Conservation (phyloP, 805 yeast species). For the Ogataea nonfermentans region DNA sequence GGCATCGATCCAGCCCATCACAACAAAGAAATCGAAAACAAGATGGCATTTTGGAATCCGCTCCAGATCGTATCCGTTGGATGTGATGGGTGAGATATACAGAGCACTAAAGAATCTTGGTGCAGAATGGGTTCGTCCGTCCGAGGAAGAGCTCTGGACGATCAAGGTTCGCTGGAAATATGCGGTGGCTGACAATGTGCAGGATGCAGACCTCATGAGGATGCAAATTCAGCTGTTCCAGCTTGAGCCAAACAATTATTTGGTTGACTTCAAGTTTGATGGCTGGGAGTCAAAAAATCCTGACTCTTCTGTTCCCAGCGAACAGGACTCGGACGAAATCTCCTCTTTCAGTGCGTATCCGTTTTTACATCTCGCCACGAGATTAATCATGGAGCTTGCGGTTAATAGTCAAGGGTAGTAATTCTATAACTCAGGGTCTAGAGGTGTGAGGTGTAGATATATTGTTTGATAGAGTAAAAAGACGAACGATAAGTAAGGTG, state of each 20-base stretch:
- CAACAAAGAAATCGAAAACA: conserved; percentile 82
- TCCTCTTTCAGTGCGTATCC: conserved; percentile 95
- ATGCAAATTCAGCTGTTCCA: conserved; percentile 97
- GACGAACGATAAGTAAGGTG: conserved; percentile 5
- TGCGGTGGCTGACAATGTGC: conserved; percentile 35
- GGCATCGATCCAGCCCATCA: conserved; percentile 42
- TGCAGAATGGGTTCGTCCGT: conserved; percentile 96
- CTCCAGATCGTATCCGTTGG: conserved; percentile 92
- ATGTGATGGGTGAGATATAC: conserved; percentile 98
- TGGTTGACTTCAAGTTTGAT: conserved; percentile 96
- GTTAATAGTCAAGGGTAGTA: conserved; percentile 70
- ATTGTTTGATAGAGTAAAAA: conserved; percentile 3
- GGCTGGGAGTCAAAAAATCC: conserved; percentile 76
- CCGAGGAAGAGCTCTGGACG: conserved; percentile 95
- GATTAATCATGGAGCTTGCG: conserved; percentile 93
- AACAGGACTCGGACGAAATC: conserved; percentile 60
- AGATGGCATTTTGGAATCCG: conserved; percentile 99
- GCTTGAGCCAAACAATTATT: conserved; percentile 90
- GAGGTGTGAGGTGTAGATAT: conserved; percentile 4
- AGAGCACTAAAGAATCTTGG: conserved; percentile 90
- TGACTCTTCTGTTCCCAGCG: conserved; percentile 35
- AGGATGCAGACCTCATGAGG: conserved; percentile 71
- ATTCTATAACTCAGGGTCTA: background rate
- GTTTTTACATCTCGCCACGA: conserved; percentile 86
- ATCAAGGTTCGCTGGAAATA: conserved; percentile 93